phyloP scores from a whole-genome alignment of 2,329 filamentous ascomycete species.

The Fusarium zealandicum region DNA sequence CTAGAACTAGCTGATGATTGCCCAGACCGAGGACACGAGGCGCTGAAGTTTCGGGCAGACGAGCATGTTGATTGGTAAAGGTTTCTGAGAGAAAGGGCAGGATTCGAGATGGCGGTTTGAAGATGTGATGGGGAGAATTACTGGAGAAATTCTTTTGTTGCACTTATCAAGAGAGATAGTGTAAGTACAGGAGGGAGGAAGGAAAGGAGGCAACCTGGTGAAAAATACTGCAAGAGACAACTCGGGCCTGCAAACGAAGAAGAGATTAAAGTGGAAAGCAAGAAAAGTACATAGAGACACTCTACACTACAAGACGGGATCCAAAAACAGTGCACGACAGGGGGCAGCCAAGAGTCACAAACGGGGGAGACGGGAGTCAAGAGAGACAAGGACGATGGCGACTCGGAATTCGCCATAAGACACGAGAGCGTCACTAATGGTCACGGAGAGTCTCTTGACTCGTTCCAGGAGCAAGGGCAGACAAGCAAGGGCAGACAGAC shows the following conservation, averaged over 20 bases:
- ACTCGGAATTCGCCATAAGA: conserved; percentile 26
- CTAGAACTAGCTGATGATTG: conserved; percentile 21
- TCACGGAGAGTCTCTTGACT: no score
- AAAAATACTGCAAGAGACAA: conserved; percentile 10
- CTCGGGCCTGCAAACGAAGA: background rate
- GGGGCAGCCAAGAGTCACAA: conserved; percentile 2
- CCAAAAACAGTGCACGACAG: conserved; percentile 16
- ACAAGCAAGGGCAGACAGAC: no score
- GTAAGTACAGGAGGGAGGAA: background rate
- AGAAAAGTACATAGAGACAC: background rate
- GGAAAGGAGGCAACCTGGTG: conserved; percentile 6
- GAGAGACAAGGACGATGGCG: conserved; percentile 20
- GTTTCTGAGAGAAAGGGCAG: background rate
- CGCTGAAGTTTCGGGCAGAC: conserved; percentile 10
- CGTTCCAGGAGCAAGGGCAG: background rate
- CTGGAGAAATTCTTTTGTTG: background rate
- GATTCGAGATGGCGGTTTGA: background rate
- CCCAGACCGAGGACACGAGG: conserved; percentile 14
- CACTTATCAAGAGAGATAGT: background rate
- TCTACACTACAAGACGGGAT: conserved; percentile 3
- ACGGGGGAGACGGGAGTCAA: background rate
- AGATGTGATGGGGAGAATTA: background rate
- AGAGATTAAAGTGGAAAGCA: background rate
- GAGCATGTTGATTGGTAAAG: conserved; percentile 19
- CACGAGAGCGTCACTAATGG: conserved; percentile 28